Conservation (phyloP, 768 basidiomycete genomes). For the Mycena latifolia region DNA sequence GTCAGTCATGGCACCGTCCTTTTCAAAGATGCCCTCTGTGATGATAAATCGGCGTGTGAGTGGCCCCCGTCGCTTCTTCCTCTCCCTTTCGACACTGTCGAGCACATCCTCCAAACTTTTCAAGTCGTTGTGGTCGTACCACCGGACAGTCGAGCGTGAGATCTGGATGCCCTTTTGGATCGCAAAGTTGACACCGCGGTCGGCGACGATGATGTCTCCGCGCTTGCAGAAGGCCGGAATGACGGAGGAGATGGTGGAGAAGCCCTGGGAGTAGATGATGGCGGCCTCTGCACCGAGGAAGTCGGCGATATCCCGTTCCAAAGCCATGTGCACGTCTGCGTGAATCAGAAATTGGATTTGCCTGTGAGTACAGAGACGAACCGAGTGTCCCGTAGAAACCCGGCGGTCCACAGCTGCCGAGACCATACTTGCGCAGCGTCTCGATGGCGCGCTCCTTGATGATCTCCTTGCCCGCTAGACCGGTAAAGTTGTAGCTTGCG, state of each 20-base stretch:
- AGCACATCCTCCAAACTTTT: constrained; percentile 92
- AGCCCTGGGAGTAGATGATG: constrained; percentile 95
- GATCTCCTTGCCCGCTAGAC: constrained; percentile 87
- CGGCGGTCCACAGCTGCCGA: constrained; percentile 95
- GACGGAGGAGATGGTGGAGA: constrained; percentile 91
- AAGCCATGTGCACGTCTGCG: constrained; percentile 89
- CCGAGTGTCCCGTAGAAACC: constrained; percentile 98
- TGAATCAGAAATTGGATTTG: constrained; percentile 15
- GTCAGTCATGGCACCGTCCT: constrained; percentile 93
- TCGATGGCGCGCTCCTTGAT: constrained; percentile 90
- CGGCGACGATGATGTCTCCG: constrained; percentile 98
- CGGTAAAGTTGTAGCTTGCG: constrained; percentile 92
- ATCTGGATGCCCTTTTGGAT: constrained; percentile 98
- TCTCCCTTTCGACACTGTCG: constrained; percentile 86
- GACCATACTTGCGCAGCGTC: constrained; percentile 88
- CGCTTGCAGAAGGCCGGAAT: constrained; percentile 98
- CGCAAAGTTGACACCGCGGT: constrained; percentile 95
- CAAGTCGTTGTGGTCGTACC: constrained; percentile 97
- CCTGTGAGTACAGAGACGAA: constrained; percentile 44
- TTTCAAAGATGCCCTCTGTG: constrained; percentile 97
- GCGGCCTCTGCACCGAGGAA: constrained; percentile 91
- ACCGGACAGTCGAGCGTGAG: constrained; percentile 89
- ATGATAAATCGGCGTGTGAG: constrained; percentile 95
- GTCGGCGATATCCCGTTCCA: constrained; percentile 91
- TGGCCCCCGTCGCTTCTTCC: constrained; percentile 83